Evolutionary conservation across 163 green algal species (phyloP).

Genomic region (Prototheca stagnorum): DNA sequence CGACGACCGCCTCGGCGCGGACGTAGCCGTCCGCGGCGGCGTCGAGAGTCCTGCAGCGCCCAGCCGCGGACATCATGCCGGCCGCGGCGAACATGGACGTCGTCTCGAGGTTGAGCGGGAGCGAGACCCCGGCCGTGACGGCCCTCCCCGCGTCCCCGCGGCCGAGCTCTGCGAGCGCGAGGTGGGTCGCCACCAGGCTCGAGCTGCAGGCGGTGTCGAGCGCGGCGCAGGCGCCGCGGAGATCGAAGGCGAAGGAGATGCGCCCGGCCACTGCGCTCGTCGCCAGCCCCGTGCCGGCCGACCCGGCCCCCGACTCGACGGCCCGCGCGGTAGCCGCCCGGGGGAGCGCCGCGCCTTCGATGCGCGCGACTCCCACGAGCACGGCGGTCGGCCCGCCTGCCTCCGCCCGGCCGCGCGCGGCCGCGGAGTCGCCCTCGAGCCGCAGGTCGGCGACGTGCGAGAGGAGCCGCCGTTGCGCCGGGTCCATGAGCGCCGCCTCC

Average conservation of each 20-base stretch:
- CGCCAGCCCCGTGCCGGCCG: too few relatives aligned
- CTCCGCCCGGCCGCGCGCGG: background rate
- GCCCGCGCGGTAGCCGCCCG: slow-evolving; percentile 5
- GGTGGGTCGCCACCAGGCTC: slow-evolving; percentile 44
- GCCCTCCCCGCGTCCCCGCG: slow-evolving; percentile 5
- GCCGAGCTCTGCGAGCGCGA: slow-evolving; percentile 22
- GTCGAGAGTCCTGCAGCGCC: slow-evolving; percentile 38
- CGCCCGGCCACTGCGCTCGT: slow-evolving; percentile 38
- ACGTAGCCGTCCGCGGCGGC: slow-evolving; percentile 37
- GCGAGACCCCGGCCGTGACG: slow-evolving; percentile 37
- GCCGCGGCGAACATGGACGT: slow-evolving; percentile 15
- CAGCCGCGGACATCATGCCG: slow-evolving; percentile 26
- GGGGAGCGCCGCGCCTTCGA: slow-evolving; percentile 3
- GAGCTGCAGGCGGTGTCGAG: slow-evolving; percentile 74
- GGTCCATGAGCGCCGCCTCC: slow-evolving; percentile 20
- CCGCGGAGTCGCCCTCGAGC: background rate
- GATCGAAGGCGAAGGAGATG: slow-evolving; percentile 44
- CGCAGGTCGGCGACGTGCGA: slow-evolving; percentile 9
- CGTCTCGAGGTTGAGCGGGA: slow-evolving; percentile 17
- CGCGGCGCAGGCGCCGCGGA: slow-evolving; percentile 43
- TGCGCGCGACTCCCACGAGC: slow-evolving; percentile 18
- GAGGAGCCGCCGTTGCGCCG: slow-evolving; percentile 17
- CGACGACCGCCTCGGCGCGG: slow-evolving; percentile 25
- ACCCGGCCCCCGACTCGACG: slow-evolving; percentile 25
- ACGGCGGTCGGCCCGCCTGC: background rate